phyloP scores from a whole-genome alignment of 2,329 filamentous ascomycete species.

The Aspergillus udagawae region DNA sequence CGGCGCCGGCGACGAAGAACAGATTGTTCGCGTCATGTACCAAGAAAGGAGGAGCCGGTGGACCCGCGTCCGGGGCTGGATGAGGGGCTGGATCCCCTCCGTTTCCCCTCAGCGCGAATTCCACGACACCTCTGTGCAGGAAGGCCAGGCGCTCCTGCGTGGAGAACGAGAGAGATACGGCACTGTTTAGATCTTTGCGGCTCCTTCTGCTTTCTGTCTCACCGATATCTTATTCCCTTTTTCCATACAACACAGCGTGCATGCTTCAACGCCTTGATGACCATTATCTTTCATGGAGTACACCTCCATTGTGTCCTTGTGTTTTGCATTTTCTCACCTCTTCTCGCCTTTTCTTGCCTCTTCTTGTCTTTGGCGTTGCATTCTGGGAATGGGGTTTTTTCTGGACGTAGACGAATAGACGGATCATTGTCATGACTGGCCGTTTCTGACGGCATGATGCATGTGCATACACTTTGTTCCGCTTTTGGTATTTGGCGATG shows the following conservation, averaged over 20 bases:
- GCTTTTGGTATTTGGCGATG: background rate
- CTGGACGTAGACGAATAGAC: background rate
- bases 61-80: slow-evolving; percentile 59
- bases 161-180: slow-evolving; percentile 30
- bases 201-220: background rate
- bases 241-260: background rate
- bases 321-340: background rate
- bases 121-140: slow-evolving; percentile 12
- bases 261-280: background rate
- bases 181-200: slow-evolving; percentile 23
- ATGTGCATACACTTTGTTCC: background rate
- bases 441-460: background rate
- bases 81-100: slow-evolving; percentile 62
- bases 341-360: background rate
- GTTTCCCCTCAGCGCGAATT: slow-evolving; percentile 34
- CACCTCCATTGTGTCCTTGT: background rate
- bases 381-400: background rate
- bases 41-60: slow-evolving; percentile 45
- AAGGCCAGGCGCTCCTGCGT: slow-evolving; percentile 29
- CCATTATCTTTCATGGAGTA: background rate
- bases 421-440: background rate
- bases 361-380: background rate
- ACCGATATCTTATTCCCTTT: background rate
- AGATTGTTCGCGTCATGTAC: slow-evolving; percentile 48
- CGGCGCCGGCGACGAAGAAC: slow-evolving; percentile 43